Base-by-base conservation (phyloP, 1,139 yeast species). In the Williopsis jadinii region DNA sequence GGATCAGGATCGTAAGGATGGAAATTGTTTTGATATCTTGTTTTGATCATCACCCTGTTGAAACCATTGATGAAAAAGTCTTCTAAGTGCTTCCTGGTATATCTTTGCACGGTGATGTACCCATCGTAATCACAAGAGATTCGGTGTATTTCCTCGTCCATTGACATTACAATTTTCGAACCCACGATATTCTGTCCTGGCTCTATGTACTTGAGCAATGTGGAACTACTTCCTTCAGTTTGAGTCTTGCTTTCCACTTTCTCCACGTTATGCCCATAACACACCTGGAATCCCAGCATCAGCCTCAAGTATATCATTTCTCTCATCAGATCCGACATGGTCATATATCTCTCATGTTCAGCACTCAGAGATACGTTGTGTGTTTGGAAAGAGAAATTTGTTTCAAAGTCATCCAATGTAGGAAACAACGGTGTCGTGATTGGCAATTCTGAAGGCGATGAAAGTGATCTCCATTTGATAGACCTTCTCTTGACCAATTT, bases 391-490 rank as follows among this genome's bases (percentile, higher is more conserved):
- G 80, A 77, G 56, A 77, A 83, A 41, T 79, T 75, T 2, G 68
- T 65, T 40, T 77, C 75, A 52, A 90, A 78, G 47, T 85, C 92
- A 8, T 70, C 67, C 5, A 70, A 64, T 0, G 80, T 63, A 0
- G 97, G 97, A 54, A 90, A 87, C 9, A 81, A 70, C 1, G 84
- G 76, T 0, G 95, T 80, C 1, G 86, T 79, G 0, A 84, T 67
- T 0, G 99, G 99, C 24, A 94, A 65, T 4, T 95, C 82, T 0
- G 97, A 97, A 0, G 99, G 99, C 0, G 96, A 79, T 30, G 87
- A 84, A 42, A 94, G 70, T 0, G 97, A 90, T 44, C 86, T 75
- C 98, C 98, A 94, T 57, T 90, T 90, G 36, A 90, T 82, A n/a
- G 64, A 69, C 50, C 79, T 74, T 36, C 88, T 67, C 41, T 75